Percentiles rank a stretch among this genome's conserved stretches.
phyloP scores from a whole-genome alignment of 1,284 basidiomycete genomes.

The Mycosarcoma maydis region DNA sequence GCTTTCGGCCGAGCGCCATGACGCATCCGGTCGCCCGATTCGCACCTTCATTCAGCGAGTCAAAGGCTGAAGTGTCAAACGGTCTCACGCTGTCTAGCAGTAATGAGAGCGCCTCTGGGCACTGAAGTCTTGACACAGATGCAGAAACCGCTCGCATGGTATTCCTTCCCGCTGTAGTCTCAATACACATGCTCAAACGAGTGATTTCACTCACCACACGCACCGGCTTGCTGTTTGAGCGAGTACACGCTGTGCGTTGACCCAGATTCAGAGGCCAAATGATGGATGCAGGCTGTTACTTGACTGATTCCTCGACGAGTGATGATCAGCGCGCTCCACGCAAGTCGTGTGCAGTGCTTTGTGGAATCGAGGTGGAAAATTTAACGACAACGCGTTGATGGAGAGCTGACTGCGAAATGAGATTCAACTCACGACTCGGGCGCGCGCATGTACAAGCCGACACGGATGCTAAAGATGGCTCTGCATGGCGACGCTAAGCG shows the following conservation, averaged over 20 bases:
- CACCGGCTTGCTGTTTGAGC: no score
- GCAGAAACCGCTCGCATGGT: no score
- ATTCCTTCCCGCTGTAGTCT: no score
- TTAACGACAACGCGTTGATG: no score
- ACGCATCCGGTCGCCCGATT: constrained; percentile 3
- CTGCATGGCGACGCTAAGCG: constrained; percentile 24
- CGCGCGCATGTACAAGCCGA: background rate
- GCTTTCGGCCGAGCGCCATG: constrained; percentile 6
- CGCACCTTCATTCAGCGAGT: constrained; percentile 2
- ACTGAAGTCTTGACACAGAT: constrained; percentile 15
- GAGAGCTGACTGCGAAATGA: no score
- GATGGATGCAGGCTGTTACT: no score
- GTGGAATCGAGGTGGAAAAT: background rate
- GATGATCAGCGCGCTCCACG: no score
- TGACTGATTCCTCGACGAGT: no score
- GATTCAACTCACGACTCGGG: no score
- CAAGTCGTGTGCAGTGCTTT: no score
- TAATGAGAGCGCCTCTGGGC: background rate
- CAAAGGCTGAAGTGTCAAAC: constrained; percentile 16
- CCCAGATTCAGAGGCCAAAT: background rate
- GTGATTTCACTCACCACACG: no score
- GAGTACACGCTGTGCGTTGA: background rate
- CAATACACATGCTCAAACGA: background rate
- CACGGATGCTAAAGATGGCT: background rate
- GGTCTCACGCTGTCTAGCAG: constrained; percentile 14